Percentiles rank a stretch among this genome's conserved stretches.
Conservation (phyloP, 2,329 filamentous ascomycete species). For the Phoma sp. region DNA sequence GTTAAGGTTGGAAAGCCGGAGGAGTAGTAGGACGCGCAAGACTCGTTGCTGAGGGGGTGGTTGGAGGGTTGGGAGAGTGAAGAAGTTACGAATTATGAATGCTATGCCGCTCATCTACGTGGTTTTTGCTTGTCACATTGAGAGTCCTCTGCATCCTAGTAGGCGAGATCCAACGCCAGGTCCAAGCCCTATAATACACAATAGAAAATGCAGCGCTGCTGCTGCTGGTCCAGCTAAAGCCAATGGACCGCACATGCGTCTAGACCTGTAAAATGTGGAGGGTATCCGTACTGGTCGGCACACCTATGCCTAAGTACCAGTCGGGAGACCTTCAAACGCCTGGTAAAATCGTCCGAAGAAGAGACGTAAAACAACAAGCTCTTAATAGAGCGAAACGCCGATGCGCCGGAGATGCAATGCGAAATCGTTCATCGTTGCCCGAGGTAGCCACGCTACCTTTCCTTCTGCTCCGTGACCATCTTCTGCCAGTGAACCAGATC, state of each 20-base stretch:
- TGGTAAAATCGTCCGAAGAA: conserved; percentile 1
- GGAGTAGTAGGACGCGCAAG: background rate
- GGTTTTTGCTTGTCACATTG: background rate
- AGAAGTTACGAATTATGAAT: conserved; percentile 12
- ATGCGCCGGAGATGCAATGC: conserved; percentile 14
- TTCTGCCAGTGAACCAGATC: conserved; percentile 87
- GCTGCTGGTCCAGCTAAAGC: background rate
- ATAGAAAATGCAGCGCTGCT: conserved; percentile 10
- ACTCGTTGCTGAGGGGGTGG: background rate
- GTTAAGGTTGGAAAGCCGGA: conserved; percentile 39
- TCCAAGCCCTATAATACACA: conserved; percentile 9
- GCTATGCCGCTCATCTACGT: conserved; percentile 7
- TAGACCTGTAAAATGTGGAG: conserved; percentile 34
- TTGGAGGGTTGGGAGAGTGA: background rate
- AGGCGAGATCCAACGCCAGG: conserved; percentile 2
- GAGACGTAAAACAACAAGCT: background rate
- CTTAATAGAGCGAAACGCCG: background rate
- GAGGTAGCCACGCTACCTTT: conserved; percentile 27
- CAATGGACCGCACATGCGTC: background rate
- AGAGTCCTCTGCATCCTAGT: background rate
- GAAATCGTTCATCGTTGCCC: background rate
- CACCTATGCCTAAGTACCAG: conserved; percentile 10
- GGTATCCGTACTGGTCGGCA: conserved; percentile 36
- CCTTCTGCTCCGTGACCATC: conserved; percentile 39
- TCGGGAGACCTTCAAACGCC: conserved; percentile 23